Evolutionary conservation across 805 yeast species (phyloP).

Genomic region (Metschnikowia lunata): DNA sequence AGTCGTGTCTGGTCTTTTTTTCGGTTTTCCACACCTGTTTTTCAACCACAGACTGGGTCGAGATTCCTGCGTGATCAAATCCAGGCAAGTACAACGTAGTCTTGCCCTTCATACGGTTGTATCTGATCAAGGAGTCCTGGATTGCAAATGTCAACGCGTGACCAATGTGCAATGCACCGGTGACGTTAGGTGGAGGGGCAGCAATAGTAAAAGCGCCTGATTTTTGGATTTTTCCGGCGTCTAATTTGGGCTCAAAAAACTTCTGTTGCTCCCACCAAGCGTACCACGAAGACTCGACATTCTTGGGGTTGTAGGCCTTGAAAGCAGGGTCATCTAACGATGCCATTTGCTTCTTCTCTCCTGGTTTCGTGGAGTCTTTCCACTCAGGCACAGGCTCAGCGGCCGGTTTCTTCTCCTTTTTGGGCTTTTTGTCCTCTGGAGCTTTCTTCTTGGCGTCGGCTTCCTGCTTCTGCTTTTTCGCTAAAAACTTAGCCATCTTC

Average conservation of each 20-base stretch:
- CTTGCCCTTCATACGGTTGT: slow-evolving; percentile 95
- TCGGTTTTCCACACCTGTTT: slow-evolving; percentile 89
- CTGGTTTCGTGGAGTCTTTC: slow-evolving; percentile 76
- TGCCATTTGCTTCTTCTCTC: slow-evolving; percentile 87
- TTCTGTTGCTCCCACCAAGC: slow-evolving; percentile 94
- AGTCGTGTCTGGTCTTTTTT: slow-evolving; percentile 88
- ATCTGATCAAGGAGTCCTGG: slow-evolving; percentile 90
- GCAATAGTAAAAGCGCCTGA: slow-evolving; percentile 88
- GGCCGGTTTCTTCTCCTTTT: slow-evolving; percentile 58
- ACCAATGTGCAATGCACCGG: slow-evolving; percentile 98
- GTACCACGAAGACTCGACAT: slow-evolving; percentile 96
- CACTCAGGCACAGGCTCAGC: slow-evolving; percentile 79
- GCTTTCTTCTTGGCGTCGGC: slow-evolving; percentile 40
- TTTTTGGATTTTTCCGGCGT: slow-evolving; percentile 70
- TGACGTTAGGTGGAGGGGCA: slow-evolving; percentile 99
- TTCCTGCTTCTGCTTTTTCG: slow-evolving; percentile 62
- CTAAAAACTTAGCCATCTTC: slow-evolving; percentile 80
- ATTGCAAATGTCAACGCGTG: slow-evolving; percentile 94
- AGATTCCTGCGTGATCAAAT: slow-evolving; percentile 98
- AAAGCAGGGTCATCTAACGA: slow-evolving; percentile 88
- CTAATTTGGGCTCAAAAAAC: slow-evolving; percentile 81
- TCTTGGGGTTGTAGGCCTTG: slow-evolving; percentile 88
- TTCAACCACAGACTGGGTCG: slow-evolving; percentile 97
- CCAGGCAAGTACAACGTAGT: slow-evolving; percentile 93
- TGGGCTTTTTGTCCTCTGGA: slow-evolving; percentile 53